phyloP scores from a whole-genome alignment of 495 filamentous ascomycete genomes.

The Penicillium odoratum region DNA sequence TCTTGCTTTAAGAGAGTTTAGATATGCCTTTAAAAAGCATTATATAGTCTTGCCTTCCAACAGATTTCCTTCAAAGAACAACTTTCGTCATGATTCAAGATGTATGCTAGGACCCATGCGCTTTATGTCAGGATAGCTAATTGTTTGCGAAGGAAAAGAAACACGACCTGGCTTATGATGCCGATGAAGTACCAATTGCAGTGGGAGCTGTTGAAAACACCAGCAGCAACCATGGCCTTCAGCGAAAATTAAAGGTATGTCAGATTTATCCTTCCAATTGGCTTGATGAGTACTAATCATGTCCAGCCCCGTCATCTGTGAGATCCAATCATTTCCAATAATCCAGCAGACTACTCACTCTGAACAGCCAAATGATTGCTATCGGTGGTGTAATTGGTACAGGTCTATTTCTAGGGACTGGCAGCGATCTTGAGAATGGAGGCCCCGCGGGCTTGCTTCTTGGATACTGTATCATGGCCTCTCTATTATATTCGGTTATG shows the following conservation, averaged over 20 bases:
- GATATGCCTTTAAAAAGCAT: too few species aligned
- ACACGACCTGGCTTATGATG: constrained; percentile 5
- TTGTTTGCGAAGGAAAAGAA: constrained; percentile 11
- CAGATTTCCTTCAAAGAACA: not conserved
- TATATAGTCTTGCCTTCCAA: too few species aligned
- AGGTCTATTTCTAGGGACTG: constrained; percentile 28
- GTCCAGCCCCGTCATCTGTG: constrained; percentile 23
- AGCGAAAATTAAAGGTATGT: constrained; percentile 21
- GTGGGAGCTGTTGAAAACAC: constrained; percentile 9
- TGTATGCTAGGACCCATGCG: not conserved
- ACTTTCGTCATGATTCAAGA: not conserved
- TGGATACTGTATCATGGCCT: constrained; percentile 25
- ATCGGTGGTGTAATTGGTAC: constrained; percentile 28
- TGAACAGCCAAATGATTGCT: constrained; percentile 24
- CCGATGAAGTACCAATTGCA: constrained; percentile 17
- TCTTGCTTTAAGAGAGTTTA: too few species aligned
- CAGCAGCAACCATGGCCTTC: constrained; percentile 17
- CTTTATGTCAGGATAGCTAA: not conserved
- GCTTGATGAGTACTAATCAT: not conserved
- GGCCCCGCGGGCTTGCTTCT: constrained; percentile 27
- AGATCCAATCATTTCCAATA: not conserved
- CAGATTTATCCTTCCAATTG: not conserved
- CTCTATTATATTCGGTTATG: constrained; percentile 23
- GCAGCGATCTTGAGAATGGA: constrained; percentile 20
- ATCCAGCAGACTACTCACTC: not conserved